Evolutionary conservation across 352 stramenopile species (phyloP).

Genomic region (Globisporangium parvum): DNA sequence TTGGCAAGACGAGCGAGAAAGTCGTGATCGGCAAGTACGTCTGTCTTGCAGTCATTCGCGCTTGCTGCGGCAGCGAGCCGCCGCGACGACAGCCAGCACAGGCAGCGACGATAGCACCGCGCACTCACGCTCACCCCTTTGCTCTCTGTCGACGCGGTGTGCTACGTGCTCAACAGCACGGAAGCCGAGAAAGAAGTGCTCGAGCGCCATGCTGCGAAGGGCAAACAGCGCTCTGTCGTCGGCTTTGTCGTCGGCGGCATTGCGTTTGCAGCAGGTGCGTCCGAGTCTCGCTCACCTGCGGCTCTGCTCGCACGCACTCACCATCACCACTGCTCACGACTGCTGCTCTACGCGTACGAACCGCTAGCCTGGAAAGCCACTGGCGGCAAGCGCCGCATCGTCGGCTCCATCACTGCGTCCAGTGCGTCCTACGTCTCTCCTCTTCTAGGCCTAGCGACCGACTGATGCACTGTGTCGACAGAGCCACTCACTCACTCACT

Average conservation of each 20-base stretch:
- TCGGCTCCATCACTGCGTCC: conserved; percentile 29
- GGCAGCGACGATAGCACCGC: too few species aligned
- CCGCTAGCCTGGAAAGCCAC: conserved; percentile 32
- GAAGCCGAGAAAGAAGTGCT: conserved; percentile 59
- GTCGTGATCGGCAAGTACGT: conserved; percentile 57
- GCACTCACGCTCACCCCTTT: neutral
- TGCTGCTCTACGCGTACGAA: conserved; percentile 12
- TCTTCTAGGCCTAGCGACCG: too few species aligned
- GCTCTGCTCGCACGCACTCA: neutral
- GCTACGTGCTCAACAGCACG: conserved; percentile 42
- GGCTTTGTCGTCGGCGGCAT: conserved; percentile 32
- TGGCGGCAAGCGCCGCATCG: conserved; percentile 30
- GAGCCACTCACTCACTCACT: neutral
- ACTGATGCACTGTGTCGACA: neutral
- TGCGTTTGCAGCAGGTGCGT: conserved; percentile 19
- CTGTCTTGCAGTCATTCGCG: conserved; percentile 7
- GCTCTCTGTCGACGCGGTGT: neutral
- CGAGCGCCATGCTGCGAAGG: conserved; percentile 37
- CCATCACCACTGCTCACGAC: neutral
- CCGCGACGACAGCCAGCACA: too few species aligned
- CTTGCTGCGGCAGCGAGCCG: neutral
- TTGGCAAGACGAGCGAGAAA: conserved; percentile 39
- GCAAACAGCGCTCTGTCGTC: conserved; percentile 36
- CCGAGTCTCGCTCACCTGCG: neutral
- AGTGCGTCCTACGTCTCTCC: conserved; percentile 29